Base-by-base conservation (phyloP, 176 grass and related monocot species). In the Chloris gayana region DNA sequence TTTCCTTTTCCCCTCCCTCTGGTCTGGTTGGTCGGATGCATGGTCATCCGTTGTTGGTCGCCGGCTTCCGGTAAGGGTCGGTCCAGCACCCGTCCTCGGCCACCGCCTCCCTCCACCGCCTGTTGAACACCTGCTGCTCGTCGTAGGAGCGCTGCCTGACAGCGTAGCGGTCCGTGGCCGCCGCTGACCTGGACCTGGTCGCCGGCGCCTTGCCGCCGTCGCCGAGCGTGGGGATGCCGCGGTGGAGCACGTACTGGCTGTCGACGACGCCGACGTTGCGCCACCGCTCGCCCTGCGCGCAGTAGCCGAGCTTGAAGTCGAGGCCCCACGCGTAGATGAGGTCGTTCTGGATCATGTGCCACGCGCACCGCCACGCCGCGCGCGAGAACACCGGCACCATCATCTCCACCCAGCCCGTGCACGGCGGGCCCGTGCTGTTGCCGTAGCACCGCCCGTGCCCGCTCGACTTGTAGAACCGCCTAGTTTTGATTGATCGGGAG, bases 331-430 rank as follows among this genome's bases (percentile, higher is more conserved):
- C 96, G 42, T 91, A 85, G 82, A 99, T 87, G 78, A 99, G 84
- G 83, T 99, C 96, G 85, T 95, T 93, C 96, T 99, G 92, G 85
- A 97, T 83, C 87, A 97, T 90, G 82, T 85, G 87, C 95, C 95
- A 97, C 53, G 77, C 77, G 62, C 95, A 97, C 17, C 85, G 85
- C 95, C 95, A 97, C 18, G 95, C 85, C 64, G 83, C 68, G 54
- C 77, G 89, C 21, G 95, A 92, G 79, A 97, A 94, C 29, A 97
- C 95, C 14, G 95, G 95, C 29, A 87, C 92, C 95, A 97, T 97
- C 89, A 94, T 92, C 84, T 97, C 95, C 72, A 94, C 95, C 91
- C 91, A 97, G 41, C 95, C 95, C 9, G 92, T 84, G 82, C 95
- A 98, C 38, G 92, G 95, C 80, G 92, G 92, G 0, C 71, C 76